phyloP scores from a whole-genome alignment of 108 stramenopile genomes.

The Pseudonitzschia pungens region DNA sequence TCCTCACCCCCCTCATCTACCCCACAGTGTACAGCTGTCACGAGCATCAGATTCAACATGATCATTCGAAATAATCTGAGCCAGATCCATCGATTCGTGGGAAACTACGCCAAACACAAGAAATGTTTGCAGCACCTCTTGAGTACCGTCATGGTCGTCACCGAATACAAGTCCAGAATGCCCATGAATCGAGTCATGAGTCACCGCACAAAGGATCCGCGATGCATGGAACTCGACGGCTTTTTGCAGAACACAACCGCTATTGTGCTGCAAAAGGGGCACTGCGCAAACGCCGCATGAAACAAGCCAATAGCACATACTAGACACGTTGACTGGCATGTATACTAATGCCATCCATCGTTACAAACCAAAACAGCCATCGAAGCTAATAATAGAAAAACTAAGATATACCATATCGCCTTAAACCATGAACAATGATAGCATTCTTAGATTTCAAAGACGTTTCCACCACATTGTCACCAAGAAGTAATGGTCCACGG shows the following conservation, averaged over 20 bases:
- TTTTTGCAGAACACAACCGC: conserved; percentile 8
- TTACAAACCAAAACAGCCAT: too few species aligned
- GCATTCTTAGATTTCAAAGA: too few species aligned
- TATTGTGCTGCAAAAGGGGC: background rate
- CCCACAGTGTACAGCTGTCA: background rate
- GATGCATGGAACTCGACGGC: conserved; percentile 4
- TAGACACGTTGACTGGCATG: too few species aligned
- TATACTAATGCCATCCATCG: too few species aligned
- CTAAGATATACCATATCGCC: too few species aligned
- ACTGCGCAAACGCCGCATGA: background rate
- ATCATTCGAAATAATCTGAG: conserved; percentile 39
- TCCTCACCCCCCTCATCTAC: background rate
- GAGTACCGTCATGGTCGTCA: conserved; percentile 31
- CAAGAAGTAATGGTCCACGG: too few species aligned
- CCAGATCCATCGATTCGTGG: conserved; percentile 27
- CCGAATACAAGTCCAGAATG: conserved; percentile 7
- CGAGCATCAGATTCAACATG: conserved; percentile 31
- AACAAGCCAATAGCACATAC: background rate
- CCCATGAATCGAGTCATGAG: conserved; percentile 4
- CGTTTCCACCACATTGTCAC: too few species aligned
- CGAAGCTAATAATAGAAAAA: too few species aligned
- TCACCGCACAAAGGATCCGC: background rate
- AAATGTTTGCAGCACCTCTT: conserved; percentile 33
- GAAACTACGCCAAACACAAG: conserved; percentile 19
- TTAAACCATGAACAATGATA: too few species aligned